Conservation (phyloP, 208 protist species). For the Phytomonas sp. region DNA sequence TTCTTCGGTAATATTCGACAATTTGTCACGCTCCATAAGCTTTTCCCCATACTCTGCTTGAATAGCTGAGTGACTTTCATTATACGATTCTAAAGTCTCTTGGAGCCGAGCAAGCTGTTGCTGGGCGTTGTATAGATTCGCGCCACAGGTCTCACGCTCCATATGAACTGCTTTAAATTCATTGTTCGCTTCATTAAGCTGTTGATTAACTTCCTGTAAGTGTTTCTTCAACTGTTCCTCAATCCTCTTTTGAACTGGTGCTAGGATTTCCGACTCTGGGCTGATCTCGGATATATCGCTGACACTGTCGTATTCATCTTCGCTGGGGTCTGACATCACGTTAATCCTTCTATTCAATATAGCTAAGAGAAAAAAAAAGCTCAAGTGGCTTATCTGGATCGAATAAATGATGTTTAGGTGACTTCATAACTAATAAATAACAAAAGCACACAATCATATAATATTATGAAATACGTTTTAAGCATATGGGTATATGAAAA, state of each 20-base stretch:
- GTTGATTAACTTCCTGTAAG: slow-evolving; percentile 75
- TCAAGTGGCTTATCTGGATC: not conserved
- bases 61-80: slow-evolving; percentile 75
- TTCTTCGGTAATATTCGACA: slow-evolving; percentile 37
- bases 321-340: not conserved
- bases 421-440: not conserved
- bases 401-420: not conserved
- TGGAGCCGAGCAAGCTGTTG: slow-evolving; percentile 92
- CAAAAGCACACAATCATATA: not conserved
- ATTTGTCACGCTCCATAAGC: slow-evolving; percentile 53
- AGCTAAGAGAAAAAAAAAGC: not conserved
- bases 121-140: slow-evolving; percentile 93
- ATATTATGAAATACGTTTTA: not conserved
- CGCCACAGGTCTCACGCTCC: slow-evolving; percentile 85
- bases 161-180: slow-evolving; percentile 69
- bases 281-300: slow-evolving; percentile 88
- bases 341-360: not conserved
- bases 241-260: slow-evolving; percentile 81
- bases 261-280: slow-evolving; percentile 73
- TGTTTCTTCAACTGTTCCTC: slow-evolving; percentile 85
- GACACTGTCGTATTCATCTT: slow-evolving; percentile 24
- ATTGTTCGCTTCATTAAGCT: slow-evolving; percentile 79
- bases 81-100: slow-evolving; percentile 83
- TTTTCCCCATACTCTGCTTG: slow-evolving; percentile 79
- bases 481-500: slow-evolving; percentile 2